Percentiles rank a stretch among this genome's conserved stretches.
phyloP scores from a whole-genome alignment of 1,284 basidiomycete genomes.

The Xerocomus cyaneibrunnescens region DNA sequence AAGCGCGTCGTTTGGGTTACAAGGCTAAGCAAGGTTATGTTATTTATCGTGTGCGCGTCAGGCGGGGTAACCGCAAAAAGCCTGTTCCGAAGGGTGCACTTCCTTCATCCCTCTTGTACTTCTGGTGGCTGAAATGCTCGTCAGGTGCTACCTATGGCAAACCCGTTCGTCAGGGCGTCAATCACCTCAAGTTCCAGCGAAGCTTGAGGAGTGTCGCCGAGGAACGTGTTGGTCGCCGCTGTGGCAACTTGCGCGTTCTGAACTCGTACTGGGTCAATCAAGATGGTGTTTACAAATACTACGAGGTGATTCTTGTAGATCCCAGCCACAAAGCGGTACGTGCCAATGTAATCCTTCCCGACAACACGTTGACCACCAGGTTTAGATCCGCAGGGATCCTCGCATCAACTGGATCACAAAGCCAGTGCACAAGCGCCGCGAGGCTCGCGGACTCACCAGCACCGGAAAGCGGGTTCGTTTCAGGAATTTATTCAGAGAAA shows the following conservation, averaged over 20 bases:
- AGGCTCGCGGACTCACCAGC: slow-evolving; percentile 95
- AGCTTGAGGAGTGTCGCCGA: slow-evolving; percentile 93
- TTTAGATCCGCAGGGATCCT: slow-evolving; percentile 87
- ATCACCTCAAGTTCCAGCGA: slow-evolving; percentile 98
- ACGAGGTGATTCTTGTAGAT: slow-evolving; percentile 98
- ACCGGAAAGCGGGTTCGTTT: slow-evolving; percentile 85
- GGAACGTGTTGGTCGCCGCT: slow-evolving; percentile 96
- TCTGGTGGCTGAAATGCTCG: slow-evolving; percentile 4
- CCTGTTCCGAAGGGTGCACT: slow-evolving; percentile 89
- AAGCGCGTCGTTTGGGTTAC: slow-evolving; percentile 98
- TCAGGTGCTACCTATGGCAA: slow-evolving; percentile 97
- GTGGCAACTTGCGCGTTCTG: slow-evolving; percentile 93
- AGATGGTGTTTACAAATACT: slow-evolving; percentile 99
- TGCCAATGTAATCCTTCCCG: slow-evolving; percentile 13
- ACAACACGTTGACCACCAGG: slow-evolving; percentile 4
- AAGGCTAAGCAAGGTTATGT: slow-evolving; percentile 99
- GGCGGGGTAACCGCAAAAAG: slow-evolving; percentile 99
- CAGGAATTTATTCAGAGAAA: neutral
- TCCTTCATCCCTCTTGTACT: neutral
- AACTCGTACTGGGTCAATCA: slow-evolving; percentile 99
- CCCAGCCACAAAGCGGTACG: slow-evolving; percentile 89
- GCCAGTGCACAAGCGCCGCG: slow-evolving; percentile 98
- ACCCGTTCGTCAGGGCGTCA: slow-evolving; percentile 99
- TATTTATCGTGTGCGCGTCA: slow-evolving; percentile 96
- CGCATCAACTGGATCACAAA: slow-evolving; percentile 99